These are phyloP conservation scores for Orbilia quercus DNA, from an alignment of 2,329 filamentous ascomycete genomes.

Conservation along the genomic window DNA sequence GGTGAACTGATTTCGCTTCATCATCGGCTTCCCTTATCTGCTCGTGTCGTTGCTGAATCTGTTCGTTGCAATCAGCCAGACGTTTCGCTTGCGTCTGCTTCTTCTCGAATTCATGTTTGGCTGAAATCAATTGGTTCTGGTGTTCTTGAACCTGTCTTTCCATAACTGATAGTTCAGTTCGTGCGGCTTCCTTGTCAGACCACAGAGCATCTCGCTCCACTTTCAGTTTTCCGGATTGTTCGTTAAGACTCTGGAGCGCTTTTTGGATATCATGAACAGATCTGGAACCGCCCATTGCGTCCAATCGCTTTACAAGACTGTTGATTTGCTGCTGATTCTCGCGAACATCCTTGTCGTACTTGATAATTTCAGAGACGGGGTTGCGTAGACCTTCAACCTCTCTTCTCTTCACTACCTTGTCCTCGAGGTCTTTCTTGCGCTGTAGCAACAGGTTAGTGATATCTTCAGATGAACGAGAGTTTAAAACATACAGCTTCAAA, in stretches of 20 bases:
- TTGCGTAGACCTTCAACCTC: slow-evolving; percentile 81
- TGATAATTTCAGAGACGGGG: slow-evolving; percentile 79
- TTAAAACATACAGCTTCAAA: slow-evolving; percentile 37
- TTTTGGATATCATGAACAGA: slow-evolving; percentile 87
- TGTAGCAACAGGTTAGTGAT: slow-evolving; percentile 17
- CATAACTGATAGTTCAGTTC: slow-evolving; percentile 56
- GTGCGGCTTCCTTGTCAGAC: slow-evolving; percentile 69
- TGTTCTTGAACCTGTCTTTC: slow-evolving; percentile 70
- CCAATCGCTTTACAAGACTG: slow-evolving; percentile 79
- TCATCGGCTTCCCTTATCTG: slow-evolving; percentile 73
- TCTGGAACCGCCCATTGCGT: slow-evolving; percentile 72
- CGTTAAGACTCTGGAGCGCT: slow-evolving; percentile 73
- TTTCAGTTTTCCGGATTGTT: slow-evolving; percentile 73
- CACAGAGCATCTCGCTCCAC: slow-evolving; percentile 77
- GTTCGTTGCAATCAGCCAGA: slow-evolving; percentile 34
- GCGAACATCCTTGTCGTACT: slow-evolving; percentile 77
- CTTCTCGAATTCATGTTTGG: slow-evolving; percentile 81
- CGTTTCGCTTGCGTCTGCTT: slow-evolving; percentile 66
- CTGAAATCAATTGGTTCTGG: slow-evolving; percentile 76
- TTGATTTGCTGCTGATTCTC: slow-evolving; percentile 79
- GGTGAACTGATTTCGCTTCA: slow-evolving; percentile 78
- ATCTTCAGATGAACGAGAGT: background rate
- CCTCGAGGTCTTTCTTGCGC: slow-evolving; percentile 74
- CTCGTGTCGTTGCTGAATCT: slow-evolving; percentile 33
- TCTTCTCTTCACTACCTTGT: slow-evolving; percentile 73